Evolutionary conservation across 768 basidiomycete genomes (phyloP).

Genomic region (Suillus paluster): DNA sequence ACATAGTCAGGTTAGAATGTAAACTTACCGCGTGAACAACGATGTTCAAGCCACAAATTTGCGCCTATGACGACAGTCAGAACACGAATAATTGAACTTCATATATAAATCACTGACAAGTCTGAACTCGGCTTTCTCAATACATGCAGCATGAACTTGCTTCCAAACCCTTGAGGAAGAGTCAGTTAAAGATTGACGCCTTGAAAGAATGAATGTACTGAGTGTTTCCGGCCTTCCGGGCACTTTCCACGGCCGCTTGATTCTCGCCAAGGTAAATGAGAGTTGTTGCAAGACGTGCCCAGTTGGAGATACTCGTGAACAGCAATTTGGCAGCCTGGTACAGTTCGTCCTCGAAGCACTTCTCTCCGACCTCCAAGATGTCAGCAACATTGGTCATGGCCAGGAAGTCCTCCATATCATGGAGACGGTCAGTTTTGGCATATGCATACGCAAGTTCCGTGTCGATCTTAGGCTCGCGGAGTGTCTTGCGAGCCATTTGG

Average conservation of each 20-base stretch:
- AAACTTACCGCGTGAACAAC: conserved; percentile 79
- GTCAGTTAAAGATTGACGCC: conserved; percentile 14
- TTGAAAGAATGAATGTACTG: conserved; percentile 59
- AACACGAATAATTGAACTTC: conserved; percentile 3
- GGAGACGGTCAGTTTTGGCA: conserved; percentile 95
- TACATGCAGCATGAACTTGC: conserved; percentile 97
- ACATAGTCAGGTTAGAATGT: conserved; percentile 15
- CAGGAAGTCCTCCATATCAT: conserved; percentile 99
- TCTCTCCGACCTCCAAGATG: conserved; percentile 95
- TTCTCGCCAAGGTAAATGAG: conserved; percentile 98
- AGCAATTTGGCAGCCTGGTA: conserved; percentile 97
- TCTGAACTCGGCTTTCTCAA: conserved; percentile 97
- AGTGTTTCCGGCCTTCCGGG: conserved; percentile 98
- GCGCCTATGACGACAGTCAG: conserved; percentile 56
- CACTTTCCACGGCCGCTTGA: conserved; percentile 97
- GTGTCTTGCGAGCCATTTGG: conserved; percentile 97
- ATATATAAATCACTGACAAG: conserved; percentile 51
- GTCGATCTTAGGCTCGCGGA: conserved; percentile 97
- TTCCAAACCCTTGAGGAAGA: conserved; percentile 88
- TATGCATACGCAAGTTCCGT: conserved; percentile 98
- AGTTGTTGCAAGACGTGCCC: conserved; percentile 97
- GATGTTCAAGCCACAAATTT: conserved; percentile 98
- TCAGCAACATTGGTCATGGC: conserved; percentile 99
- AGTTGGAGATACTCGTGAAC: conserved; percentile 97
- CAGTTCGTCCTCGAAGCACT: conserved; percentile 97